These are phyloP conservation scores for Metschnikowia drakensbergensis DNA, from an alignment of 805 yeast genomes.

Conservation along the genomic window DNA sequence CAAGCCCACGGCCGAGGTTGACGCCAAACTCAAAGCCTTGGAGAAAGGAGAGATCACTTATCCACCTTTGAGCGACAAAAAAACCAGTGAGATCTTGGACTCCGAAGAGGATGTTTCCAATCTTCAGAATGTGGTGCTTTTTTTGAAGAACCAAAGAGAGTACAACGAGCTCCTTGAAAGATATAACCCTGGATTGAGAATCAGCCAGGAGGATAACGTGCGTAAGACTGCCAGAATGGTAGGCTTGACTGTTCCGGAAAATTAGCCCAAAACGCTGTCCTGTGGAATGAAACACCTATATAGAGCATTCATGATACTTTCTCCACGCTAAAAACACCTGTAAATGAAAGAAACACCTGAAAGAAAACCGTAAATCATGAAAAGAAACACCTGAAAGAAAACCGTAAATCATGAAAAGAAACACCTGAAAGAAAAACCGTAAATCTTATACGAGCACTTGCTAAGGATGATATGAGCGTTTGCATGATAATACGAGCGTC, in stretches of 20 bases:
- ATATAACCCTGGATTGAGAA: conserved; percentile 79
- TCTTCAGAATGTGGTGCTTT: conserved; percentile 57
- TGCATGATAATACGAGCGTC: no score
- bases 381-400: no score
- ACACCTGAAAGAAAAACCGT: no score
- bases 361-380: no score
- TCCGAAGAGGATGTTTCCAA: conserved; percentile 26
- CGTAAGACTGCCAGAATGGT: conserved; percentile 80
- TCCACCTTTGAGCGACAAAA: conserved; percentile 10
- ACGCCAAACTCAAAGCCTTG: conserved; percentile 24
- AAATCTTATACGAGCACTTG: no score
- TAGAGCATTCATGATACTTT: no score
- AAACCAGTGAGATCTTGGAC: conserved; percentile 8
- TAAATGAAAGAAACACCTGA: no score
- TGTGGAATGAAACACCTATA: no score
- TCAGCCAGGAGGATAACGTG: conserved; percentile 75
- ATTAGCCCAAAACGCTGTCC: background rate
- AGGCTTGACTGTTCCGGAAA: conserved; percentile 57
- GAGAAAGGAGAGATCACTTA: conserved; percentile 15
- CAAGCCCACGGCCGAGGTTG: conserved; percentile 33
- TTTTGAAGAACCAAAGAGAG: conserved; percentile 66
- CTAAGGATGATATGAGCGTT: no score
- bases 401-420: no score
- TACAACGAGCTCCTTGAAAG: conserved; percentile 78
- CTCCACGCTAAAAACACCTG: no score